Base-by-base conservation (phyloP, 805 yeast species). In the Komagataella pseudopastoris region DNA sequence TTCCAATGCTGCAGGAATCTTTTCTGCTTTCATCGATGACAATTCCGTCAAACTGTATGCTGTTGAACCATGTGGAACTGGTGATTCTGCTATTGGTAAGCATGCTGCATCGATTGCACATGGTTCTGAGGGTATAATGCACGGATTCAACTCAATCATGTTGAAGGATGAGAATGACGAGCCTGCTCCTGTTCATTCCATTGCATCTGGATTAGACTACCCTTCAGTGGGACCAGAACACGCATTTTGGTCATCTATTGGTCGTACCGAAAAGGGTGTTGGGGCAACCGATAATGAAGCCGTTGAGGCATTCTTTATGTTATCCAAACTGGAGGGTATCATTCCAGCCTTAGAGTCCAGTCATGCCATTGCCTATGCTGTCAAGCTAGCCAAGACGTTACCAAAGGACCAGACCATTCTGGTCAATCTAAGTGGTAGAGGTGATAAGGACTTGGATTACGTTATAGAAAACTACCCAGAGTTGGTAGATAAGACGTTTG, bases 11-110 rank as follows among this genome's bases (percentile, higher is more conserved):
- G 45, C 45, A 8, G 56, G 56, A 17, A 53, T 53, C 10, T 53
- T 53, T 20, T 50, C 53, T 18, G 56, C 49, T 2, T 53, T 53
- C 49, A 51, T 53, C 23, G 56, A 53, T 36, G 55, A 53, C 24
- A 53, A 53, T n/a, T 39, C 24, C n/a, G 56, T 53, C 14, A 52
- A 52, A 47, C 39, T 53, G 17, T 52, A 52, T 36, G 56, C 53
- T 20, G 56, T 53, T 12, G 56, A 53, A 45, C 56, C 56, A 22
- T 46, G 53, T 16, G 56, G 56, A 10, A 52, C 52, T 16, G 56
- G 56, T 3, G 47, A 52, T n/a, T 52, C 52, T 23, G 39, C 16
- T 2, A 20, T 52, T 18, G 54, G 54, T 20, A 52, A 52, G n/a
- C 54, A 52, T 44, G 54, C 54, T 22, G 54, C 54, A 16, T 50